Conservation (phyloP, 768 basidiomycete genomes). For the Hypholoma sublateritium region DNA sequence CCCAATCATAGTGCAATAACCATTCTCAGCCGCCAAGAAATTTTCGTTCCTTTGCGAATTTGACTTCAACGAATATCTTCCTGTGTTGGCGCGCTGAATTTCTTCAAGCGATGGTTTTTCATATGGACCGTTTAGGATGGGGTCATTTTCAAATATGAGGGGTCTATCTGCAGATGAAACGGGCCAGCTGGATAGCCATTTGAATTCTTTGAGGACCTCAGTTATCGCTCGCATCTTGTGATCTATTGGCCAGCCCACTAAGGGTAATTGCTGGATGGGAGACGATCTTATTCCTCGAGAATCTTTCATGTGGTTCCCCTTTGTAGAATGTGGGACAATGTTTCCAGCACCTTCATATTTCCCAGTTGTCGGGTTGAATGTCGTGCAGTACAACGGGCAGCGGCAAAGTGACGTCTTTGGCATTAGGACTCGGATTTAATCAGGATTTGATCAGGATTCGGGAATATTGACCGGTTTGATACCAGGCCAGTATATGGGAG, state of each 20-base stretch:
- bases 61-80: not conserved
- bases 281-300: slow-evolving; percentile 7
- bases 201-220: not conserved
- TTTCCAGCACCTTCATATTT: slow-evolving; percentile 16
- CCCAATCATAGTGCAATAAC: not conserved
- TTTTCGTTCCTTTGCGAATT: not conserved
- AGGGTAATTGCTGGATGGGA: not conserved
- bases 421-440: not conserved
- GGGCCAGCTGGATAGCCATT: not conserved
- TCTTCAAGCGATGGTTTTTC: too few species aligned
- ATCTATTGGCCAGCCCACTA: not conserved
- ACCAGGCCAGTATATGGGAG: not conserved
- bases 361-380: slow-evolving; percentile 12
- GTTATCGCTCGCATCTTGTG: not conserved
- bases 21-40: not conserved
- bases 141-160: too few species aligned
- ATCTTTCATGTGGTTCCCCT: slow-evolving; percentile 19
- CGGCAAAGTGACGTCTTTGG: slow-evolving; percentile 5
- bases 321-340: slow-evolving; percentile 10
- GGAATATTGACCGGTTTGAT: not conserved
- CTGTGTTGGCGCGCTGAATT: too few species aligned
- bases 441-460: too few species aligned
- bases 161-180: not conserved
- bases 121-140: too few species aligned
- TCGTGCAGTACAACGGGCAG: slow-evolving; percentile 12